These are phyloP conservation scores for Diplosphaera chodatii DNA, from an alignment of 139 green algal genomes.

Conservation along the genomic window DNA sequence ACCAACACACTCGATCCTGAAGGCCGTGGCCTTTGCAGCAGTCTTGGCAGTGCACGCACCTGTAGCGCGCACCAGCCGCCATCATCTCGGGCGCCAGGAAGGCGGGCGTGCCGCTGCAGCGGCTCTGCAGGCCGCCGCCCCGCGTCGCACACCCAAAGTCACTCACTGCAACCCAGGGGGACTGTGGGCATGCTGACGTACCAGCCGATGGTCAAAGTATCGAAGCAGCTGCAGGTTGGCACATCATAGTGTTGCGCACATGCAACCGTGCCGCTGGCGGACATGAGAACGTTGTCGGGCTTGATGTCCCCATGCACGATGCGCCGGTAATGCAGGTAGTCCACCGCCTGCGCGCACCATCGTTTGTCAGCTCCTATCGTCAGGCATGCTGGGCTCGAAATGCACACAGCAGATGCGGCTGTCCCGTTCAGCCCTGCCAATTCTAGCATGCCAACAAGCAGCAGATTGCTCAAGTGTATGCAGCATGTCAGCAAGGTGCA, in stretches of 20 bases:
- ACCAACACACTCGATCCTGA: too few species aligned
- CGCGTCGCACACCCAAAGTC: conserved; percentile 81
- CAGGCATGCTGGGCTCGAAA: too few species aligned
- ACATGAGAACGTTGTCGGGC: conserved; percentile 79
- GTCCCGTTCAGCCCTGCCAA: too few species aligned
- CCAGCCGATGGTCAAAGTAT: too few species aligned
- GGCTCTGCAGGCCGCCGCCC: conserved; percentile 57
- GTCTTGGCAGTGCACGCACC: conserved; percentile 15
- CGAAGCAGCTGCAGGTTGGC: not conserved
- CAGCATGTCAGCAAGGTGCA: conserved; percentile 3
- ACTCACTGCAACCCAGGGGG: conserved; percentile 46
- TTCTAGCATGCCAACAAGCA: too few species aligned
- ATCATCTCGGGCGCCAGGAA: conserved; percentile 71
- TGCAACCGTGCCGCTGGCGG: conserved; percentile 45
- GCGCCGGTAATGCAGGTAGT: conserved; percentile 71
- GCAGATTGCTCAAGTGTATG: too few species aligned
- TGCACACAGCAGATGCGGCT: too few species aligned
- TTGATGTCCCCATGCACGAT: conserved; percentile 85
- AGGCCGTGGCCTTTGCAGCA: too few species aligned
- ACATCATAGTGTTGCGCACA: not conserved
- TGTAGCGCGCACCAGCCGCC: conserved; percentile 30
- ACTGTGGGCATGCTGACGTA: too few species aligned
- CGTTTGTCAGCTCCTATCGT: too few species aligned
- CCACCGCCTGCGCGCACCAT: conserved; percentile 45
- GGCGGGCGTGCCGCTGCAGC: conserved; percentile 57